phyloP scores from a whole-genome alignment of 345 rosid genomes.

The Lumnitzera littorea region DNA sequence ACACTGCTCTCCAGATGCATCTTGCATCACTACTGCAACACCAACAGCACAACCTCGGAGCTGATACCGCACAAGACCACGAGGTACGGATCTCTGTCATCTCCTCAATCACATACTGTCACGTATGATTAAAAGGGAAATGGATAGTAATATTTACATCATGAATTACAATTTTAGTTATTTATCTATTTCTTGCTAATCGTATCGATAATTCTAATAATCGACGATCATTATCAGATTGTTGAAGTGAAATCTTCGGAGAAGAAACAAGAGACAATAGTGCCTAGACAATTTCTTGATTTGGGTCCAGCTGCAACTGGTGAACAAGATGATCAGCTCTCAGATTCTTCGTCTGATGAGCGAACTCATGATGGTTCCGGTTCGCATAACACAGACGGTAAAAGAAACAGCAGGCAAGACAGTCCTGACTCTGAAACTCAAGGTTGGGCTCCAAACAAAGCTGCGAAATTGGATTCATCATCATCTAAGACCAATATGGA shows the following conservation, averaged over 20 bases:
- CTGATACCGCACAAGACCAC: conserved; percentile 19
- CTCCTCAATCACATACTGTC: no score
- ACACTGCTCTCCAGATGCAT: conserved; percentile 60
- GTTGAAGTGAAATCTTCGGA: conserved; percentile 34
- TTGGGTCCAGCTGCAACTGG: conserved; percentile 29
- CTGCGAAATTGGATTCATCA: conserved; percentile 30
- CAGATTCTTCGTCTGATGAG: conserved; percentile 72
- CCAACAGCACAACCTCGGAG: conserved; percentile 19
- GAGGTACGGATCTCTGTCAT: conserved; percentile 20
- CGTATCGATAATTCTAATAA: neutral
- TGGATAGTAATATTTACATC: no score
- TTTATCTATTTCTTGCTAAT: no score
- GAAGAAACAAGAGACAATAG: conserved; percentile 22
- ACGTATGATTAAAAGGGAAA: no score
- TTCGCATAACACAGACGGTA: conserved; percentile 32
- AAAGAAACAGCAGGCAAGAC: conserved; percentile 50
- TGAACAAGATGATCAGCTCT: conserved; percentile 31
- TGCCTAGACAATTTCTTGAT: conserved; percentile 65
- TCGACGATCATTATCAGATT: conserved; percentile 20
- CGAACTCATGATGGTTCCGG: conserved; percentile 48
- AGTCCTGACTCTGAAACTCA: conserved; percentile 62
- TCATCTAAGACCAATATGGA: conserved; percentile 27
- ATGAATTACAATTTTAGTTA: neutral
- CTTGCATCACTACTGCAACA: conserved; percentile 55
- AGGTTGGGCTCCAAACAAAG: conserved; percentile 56